A percentile compares a stretch with the other conserved stretches of the same genome.
Evolutionary conservation across 345 rosid species (phyloP).

Genomic region (Salix udensis): DNA sequence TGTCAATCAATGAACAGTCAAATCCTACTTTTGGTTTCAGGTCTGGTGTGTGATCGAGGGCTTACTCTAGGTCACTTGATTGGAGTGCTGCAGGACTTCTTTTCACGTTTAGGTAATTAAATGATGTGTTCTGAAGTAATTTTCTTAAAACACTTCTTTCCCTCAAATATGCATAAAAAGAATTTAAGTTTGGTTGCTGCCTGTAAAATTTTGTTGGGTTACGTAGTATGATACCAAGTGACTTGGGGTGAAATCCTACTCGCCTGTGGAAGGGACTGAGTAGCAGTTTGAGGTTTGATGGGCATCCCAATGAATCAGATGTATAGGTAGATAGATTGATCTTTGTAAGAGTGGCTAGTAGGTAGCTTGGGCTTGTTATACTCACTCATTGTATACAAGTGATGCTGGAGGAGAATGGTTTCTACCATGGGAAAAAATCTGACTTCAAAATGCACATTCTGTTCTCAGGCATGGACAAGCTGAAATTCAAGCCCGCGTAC

Average conservation of each 20-base stretch:
- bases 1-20: neutral
- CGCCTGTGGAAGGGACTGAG: neutral
- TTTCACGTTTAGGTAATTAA: constrained; percentile 71
- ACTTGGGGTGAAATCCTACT: neutral
- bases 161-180: neutral
- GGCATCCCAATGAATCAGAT: neutral
- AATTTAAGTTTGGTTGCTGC: neutral
- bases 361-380: neutral
- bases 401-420: constrained; percentile 7
- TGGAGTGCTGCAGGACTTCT: constrained; percentile 81
- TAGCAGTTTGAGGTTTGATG: neutral
- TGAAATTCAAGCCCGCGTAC: constrained; percentile 90
- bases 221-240: neutral
- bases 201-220: neutral
- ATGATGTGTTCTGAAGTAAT: neutral
- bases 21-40: constrained; percentile 41
- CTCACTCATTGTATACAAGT: neutral
- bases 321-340: neutral
- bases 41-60: constrained; percentile 86
- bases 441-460: neutral
- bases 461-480: constrained; percentile 73
- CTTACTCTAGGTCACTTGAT: constrained; percentile 91
- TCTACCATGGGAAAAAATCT: neutral
- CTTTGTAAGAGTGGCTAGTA: neutral
- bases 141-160: neutral